Evolutionary conservation across 495 filamentous ascomycete species (phyloP), one percentile per base, ranked within the genome.

Genomic region (Penicillium herquei): DNA sequence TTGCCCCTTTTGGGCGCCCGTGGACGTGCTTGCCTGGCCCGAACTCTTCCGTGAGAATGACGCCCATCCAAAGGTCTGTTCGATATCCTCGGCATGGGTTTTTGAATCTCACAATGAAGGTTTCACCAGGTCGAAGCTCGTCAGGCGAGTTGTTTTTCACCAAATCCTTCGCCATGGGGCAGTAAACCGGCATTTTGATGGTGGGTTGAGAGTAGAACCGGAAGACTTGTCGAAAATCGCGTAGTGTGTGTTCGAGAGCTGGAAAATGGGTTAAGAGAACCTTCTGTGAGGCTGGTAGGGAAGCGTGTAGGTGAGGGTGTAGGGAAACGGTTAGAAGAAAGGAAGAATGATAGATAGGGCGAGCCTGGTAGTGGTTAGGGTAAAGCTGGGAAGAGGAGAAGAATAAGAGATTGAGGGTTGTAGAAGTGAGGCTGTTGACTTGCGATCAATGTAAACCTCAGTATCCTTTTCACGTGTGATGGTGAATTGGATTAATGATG

Each of bases 21-120:
- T 41, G 14, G n/a, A 56, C 4, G 3, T 51, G 39, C 3, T 44
- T 34, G 0, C 21, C 31, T 6, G 49, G 51, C 7, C 54, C 55
- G 26, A 56, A 54, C 0, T 41, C 17, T 2, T 56, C 54, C 0
- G 55, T 40, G 0, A 62, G 16, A 1, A 61, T 35, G 0, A 66
- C 35, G 0, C 45, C 57, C 26, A 64, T 13, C 64, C 64, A 66
- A 8, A 63, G 39, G 33, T 66, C 63, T 1, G 52, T 52, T 33
- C 43, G 51, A 49, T 66, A 56, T 0, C 47, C 17, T 0, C 57
- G 43, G 0, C 39, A 16, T 3, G 50, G 31, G 8, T 61, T 66
- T n/a, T 66, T 63, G 51, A 54, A 66, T 1, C 63, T 57, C 11
- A 52, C 33, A 7, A 66, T 32, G 10, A 48, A 58, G 0, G 17